A percentile compares a stretch with the other conserved stretches of the same genome.
phyloP scores from a whole-genome alignment of 495 filamentous ascomycete genomes.

The Penicillium maclennaniae region DNA sequence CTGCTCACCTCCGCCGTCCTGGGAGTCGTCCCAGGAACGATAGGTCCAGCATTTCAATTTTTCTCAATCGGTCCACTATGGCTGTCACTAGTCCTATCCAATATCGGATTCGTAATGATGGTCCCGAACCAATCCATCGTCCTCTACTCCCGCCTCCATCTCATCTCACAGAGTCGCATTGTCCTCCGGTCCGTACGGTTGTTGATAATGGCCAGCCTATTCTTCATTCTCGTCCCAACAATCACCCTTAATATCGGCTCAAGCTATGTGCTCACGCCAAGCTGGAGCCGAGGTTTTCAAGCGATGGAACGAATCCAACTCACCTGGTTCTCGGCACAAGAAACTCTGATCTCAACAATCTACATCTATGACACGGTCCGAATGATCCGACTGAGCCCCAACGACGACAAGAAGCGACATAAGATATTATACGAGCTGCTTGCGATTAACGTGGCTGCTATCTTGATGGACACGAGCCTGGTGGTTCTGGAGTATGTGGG shows the following conservation, averaged over 20 bases:
- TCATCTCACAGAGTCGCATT: slow-evolving; percentile 37
- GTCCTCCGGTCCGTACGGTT: slow-evolving; percentile 36
- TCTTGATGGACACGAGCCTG: slow-evolving; percentile 42
- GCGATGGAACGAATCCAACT: slow-evolving; percentile 49
- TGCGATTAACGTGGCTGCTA: slow-evolving; percentile 40
- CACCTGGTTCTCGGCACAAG: slow-evolving; percentile 48
- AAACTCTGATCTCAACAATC: slow-evolving; percentile 45
- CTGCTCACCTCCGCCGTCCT: slow-evolving; percentile 40
- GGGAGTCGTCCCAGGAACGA: slow-evolving; percentile 38
- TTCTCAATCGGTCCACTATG: slow-evolving; percentile 30
- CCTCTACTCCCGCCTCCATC: slow-evolving; percentile 48
- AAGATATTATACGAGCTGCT: slow-evolving; percentile 41
- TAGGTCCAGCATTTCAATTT: slow-evolving; percentile 46
- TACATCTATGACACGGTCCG: slow-evolving; percentile 45
- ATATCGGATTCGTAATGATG: slow-evolving; percentile 46
- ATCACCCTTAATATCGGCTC: slow-evolving; percentile 43
- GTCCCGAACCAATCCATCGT: slow-evolving; percentile 48
- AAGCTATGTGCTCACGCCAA: neutral
- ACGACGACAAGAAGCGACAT: slow-evolving; percentile 28
- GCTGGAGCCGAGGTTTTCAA: slow-evolving; percentile 41
- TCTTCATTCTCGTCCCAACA: slow-evolving; percentile 43
- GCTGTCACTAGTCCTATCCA: slow-evolving; percentile 39
- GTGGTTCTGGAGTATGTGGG: slow-evolving; percentile 44
- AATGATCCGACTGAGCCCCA: slow-evolving; percentile 27
- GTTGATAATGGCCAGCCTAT: slow-evolving; percentile 38